These are phyloP conservation scores for Pezicula radicicola DNA, from an alignment of 2,329 filamentous ascomycete species.

Conservation along the genomic window DNA sequence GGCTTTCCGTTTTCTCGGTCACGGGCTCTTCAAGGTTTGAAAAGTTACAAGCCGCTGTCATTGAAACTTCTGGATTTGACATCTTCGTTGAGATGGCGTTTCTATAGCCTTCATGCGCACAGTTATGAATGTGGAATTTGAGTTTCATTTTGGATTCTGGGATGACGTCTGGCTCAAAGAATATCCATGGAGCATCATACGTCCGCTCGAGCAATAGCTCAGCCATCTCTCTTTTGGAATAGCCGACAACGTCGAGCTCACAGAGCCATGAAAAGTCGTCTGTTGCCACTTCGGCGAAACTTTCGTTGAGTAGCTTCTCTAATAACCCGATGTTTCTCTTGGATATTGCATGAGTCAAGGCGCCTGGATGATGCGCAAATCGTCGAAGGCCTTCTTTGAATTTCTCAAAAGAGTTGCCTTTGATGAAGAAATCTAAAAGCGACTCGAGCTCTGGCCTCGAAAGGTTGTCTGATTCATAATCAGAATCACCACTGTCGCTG, in stretches of 20 bases:
- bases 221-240: slow-evolving; percentile 8
- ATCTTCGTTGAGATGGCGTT: background rate
- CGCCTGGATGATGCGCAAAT: background rate
- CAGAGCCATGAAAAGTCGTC: slow-evolving; percentile 9
- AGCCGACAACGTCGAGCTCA: slow-evolving; percentile 7
- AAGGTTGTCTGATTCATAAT: background rate
- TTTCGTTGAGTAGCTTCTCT: background rate
- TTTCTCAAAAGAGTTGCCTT: background rate
- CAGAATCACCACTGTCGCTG: background rate
- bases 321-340: background rate
- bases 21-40: background rate
- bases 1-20: background rate
- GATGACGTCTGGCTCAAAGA: background rate
- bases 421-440: background rate
- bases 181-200: slow-evolving; percentile 7
- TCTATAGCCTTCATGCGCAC: slow-evolving; percentile 3
- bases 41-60: background rate
- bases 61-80: background rate
- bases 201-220: slow-evolving; percentile 5
- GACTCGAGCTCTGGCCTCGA: background rate
- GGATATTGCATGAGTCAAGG: background rate
- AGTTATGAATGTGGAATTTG: background rate
- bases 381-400: background rate
- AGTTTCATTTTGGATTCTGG: background rate
- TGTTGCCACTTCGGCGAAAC: background rate